Conservation (phyloP, 2,329 filamentous ascomycete species). For the Lecanicillium sp. region DNA sequence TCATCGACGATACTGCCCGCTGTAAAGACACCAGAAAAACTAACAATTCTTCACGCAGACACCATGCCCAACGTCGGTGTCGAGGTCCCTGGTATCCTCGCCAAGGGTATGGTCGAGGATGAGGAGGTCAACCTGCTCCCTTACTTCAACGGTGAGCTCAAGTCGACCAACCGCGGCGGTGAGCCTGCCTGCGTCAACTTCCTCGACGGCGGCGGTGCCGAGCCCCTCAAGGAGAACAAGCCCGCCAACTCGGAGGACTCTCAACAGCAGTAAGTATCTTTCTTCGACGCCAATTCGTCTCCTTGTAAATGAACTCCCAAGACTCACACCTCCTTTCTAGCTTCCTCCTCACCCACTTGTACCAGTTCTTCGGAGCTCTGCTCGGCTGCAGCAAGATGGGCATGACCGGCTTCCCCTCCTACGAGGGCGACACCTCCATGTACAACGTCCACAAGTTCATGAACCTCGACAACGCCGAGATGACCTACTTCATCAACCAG, state of each 20-base stretch:
- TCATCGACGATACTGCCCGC: background rate
- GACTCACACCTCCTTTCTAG: conserved; percentile 19
- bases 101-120: conserved; percentile 38
- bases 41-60: conserved; percentile 24
- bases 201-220: conserved; percentile 50
- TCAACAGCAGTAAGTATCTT: conserved; percentile 44
- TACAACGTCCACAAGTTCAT: conserved; percentile 53
- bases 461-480: conserved; percentile 40
- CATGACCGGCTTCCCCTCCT: conserved; percentile 39
- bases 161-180: conserved; percentile 43
- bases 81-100: conserved; percentile 48
- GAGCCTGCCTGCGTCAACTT: conserved; percentile 46
- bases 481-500: conserved; percentile 52
- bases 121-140: conserved; percentile 46
- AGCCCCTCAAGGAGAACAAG: conserved; percentile 45
- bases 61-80: conserved; percentile 44
- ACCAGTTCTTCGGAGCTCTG: conserved; percentile 51
- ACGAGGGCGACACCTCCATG: conserved; percentile 36
- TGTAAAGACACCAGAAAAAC: conserved; percentile 2
- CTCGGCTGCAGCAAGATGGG: conserved; percentile 46
- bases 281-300: background rate
- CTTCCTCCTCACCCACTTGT: conserved; percentile 51
- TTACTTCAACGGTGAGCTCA: conserved; percentile 49
- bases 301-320: too few species aligned
- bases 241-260: conserved; percentile 40